Percentiles rank a stretch among this genome's conserved stretches.
These are phyloP conservation scores for Erodium texanum DNA, from an alignment of 441 rosid genomes.

Conservation along the genomic window DNA sequence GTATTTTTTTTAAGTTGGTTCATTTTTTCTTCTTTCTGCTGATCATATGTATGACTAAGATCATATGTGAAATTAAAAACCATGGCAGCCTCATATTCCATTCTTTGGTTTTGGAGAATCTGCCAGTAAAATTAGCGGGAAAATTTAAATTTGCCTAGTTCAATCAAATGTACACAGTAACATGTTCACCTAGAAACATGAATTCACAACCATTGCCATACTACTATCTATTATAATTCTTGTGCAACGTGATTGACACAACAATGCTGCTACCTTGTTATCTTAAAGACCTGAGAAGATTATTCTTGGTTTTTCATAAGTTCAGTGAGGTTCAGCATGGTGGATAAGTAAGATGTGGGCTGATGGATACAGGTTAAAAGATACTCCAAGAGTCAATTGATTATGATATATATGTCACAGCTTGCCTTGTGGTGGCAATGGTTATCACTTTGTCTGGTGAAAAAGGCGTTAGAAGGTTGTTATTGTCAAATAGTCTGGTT, in stretches of 20 bases:
- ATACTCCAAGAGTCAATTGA: not conserved
- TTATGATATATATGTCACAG: not conserved
- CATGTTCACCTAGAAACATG: not conserved
- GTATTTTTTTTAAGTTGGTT: slow-evolving; percentile 16
- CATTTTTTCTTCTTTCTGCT: not conserved
- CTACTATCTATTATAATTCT: not conserved
- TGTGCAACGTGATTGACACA: not conserved
- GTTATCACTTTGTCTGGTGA: not conserved
- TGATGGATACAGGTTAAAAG: not conserved
- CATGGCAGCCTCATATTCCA: not conserved
- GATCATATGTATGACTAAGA: not conserved
- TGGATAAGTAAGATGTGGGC: not conserved
- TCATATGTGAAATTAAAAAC: not conserved
- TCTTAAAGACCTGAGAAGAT: not conserved
- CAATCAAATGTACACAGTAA: not conserved
- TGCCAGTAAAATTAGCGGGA: not conserved
- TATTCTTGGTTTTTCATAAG: not conserved
- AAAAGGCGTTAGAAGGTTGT: not conserved
- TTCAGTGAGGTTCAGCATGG: not conserved
- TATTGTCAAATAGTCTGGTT: not conserved
- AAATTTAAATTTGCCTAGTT: not conserved
- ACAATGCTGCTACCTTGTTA: not conserved
- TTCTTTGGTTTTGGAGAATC: not conserved
- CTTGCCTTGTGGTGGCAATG: not conserved
- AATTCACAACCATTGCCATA: not conserved